phyloP scores from a whole-genome alignment of 805 yeast genomes.

The Nakazawaea ishiwadae region DNA sequence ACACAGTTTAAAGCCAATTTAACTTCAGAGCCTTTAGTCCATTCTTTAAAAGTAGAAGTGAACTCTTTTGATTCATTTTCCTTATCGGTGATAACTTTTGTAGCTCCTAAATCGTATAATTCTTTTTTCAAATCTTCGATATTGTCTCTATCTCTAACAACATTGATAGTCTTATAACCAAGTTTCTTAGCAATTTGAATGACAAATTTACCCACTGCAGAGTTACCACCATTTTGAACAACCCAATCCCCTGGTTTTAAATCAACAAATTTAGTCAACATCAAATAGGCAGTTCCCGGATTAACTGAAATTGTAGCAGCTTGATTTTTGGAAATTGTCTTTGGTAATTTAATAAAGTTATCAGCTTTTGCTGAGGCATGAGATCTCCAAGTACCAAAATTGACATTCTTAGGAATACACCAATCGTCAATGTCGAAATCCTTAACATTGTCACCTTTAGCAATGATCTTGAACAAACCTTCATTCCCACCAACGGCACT shows the following conservation, averaged over 20 bases:
- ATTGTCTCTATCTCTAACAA: constrained; percentile 81
- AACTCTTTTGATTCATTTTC: constrained; percentile 70
- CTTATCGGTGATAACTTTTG: constrained; percentile 85
- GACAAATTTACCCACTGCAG: constrained; percentile 91
- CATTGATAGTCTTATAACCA: constrained; percentile 81
- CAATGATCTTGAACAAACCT: constrained; percentile 83
- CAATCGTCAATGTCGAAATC: constrained; percentile 69
- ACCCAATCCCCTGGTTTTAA: constrained; percentile 79
- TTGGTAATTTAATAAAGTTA: constrained; percentile 55
- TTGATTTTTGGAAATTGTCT: constrained; percentile 46
- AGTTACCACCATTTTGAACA: constrained; percentile 94
- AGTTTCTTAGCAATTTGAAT: constrained; percentile 76
- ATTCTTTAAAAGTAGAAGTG: constrained; percentile 49
- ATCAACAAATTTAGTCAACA: constrained; percentile 68
- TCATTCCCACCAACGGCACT: constrained; percentile 91
- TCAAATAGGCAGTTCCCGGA: constrained; percentile 87
- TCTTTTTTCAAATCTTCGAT: constrained; percentile 53
- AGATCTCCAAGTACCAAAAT: constrained; percentile 93
- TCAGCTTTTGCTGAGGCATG: constrained; percentile 53
- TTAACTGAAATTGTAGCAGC: constrained; percentile 92
- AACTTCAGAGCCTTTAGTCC: constrained; percentile 49
- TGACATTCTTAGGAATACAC: constrained; percentile 74
- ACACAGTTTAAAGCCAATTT: constrained; percentile 87
- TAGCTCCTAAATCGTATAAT: constrained; percentile 71
- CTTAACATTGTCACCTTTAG: constrained; percentile 52